Conservation (phyloP, 179 eudicot genomes). For the Patellifolia procumbens region DNA sequence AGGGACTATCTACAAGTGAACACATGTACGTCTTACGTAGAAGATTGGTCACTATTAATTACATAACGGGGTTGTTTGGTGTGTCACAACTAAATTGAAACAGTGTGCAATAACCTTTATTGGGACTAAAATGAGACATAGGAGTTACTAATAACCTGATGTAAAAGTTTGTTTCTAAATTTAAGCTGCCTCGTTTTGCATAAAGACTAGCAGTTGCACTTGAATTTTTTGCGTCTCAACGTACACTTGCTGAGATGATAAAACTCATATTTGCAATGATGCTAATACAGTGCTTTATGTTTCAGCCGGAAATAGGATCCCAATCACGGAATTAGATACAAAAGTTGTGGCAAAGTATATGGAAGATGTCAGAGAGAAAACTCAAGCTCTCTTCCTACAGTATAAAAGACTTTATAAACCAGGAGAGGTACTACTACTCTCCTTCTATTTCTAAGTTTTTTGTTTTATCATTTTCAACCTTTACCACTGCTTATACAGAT, state of each 20-base stretch:
- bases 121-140: too few relatives aligned
- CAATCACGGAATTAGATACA: slow-evolving; percentile 59
- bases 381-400: slow-evolving; percentile 52
- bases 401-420: slow-evolving; percentile 49
- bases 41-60: too few relatives aligned
- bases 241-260: too few relatives aligned
- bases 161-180: too few relatives aligned
- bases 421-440: slow-evolving; percentile 38
- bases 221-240: background rate
- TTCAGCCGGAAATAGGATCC: slow-evolving; percentile 62
- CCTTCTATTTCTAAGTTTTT: background rate
- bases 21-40: too few relatives aligned
- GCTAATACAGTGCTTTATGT: background rate
- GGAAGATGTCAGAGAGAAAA: slow-evolving; percentile 50
- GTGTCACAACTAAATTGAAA: too few relatives aligned
- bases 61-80: too few relatives aligned
- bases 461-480: background rate
- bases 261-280: too few relatives aligned
- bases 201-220: background rate
- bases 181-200: too few relatives aligned
- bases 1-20: too few relatives aligned
- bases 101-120: too few relatives aligned
- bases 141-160: too few relatives aligned
- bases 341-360: slow-evolving; percentile 55
- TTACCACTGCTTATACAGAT: background rate